Conservation (phyloP, 257 asterid genomes). For the Fraxinus americana region DNA sequence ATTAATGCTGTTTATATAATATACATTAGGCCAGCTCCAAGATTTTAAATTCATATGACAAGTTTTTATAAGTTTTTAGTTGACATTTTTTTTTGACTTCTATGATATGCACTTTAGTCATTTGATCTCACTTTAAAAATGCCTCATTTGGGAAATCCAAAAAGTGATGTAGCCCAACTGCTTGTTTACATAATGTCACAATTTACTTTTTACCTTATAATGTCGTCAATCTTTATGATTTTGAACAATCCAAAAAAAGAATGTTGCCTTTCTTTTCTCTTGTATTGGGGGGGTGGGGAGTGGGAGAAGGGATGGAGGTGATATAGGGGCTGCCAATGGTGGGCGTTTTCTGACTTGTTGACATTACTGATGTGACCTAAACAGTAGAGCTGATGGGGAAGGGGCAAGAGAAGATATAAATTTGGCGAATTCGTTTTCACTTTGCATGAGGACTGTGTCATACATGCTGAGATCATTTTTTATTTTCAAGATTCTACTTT, state of each 20-base stretch:
- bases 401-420: neutral
- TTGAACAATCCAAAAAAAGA: neutral
- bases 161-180: neutral
- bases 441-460: slow-evolving; percentile 10
- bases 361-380: neutral
- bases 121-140: neutral
- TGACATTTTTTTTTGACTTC: neutral
- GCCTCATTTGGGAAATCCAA: neutral
- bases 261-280: neutral
- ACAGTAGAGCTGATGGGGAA: neutral
- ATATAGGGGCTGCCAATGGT: neutral
- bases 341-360: neutral
- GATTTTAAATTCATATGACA: neutral
- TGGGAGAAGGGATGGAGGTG: neutral
- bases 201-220: neutral
- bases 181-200: neutral
- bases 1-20: slow-evolving; percentile 8
- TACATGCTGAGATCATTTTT: slow-evolving; percentile 22
- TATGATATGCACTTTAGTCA: neutral
- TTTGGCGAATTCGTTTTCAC: neutral
- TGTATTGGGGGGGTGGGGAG: neutral
- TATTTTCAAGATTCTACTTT: slow-evolving; percentile 14
- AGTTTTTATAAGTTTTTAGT: neutral
- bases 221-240: neutral
- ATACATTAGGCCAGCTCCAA: neutral